A percentile compares a stretch with the other conserved stretches of the same genome.
phyloP scores from a whole-genome alignment of 1,284 basidiomycete genomes.

The Violaceomyces palustris region DNA sequence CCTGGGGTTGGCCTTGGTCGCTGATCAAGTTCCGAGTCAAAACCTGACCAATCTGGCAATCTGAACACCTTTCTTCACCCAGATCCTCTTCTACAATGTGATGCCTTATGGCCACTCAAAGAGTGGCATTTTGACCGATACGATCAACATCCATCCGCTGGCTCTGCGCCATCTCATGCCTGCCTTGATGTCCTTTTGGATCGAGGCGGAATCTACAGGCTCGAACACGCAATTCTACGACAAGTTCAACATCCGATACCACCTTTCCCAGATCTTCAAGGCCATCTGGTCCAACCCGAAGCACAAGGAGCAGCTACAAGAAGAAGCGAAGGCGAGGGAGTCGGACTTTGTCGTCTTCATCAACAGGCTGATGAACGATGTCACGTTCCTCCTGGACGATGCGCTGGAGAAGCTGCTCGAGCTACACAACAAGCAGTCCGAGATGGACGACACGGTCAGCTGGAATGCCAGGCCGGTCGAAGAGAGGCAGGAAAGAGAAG shows the following conservation, averaged over 20 bases:
- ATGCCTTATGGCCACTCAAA: conserved; percentile 70
- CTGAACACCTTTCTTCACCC: background rate
- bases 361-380: conserved; percentile 98
- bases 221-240: conserved; percentile 98
- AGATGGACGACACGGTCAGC: conserved; percentile 69
- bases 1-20: too few species aligned
- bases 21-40: background rate
- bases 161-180: conserved; percentile 85
- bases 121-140: conserved; percentile 72
- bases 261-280: conserved; percentile 48
- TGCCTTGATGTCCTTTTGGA: conserved; percentile 89
- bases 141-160: conserved; percentile 76
- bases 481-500: conserved; percentile 77
- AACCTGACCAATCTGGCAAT: too few species aligned
- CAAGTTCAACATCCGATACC: conserved; percentile 74
- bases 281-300: conserved; percentile 46
- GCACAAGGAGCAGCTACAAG: conserved; percentile 45
- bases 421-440: conserved; percentile 76
- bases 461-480: conserved; percentile 65
- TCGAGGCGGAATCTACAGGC: conserved; percentile 95
- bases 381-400: conserved; percentile 96
- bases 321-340: conserved; percentile 23
- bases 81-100: conserved; percentile 80
- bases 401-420: conserved; percentile 82
- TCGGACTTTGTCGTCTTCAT: conserved; percentile 70